A percentile compares a stretch with the other conserved stretches of the same genome.
These are phyloP conservation scores for Tilletiaria anomala DNA, from an alignment of 1,284 basidiomycete species.

Conservation along the genomic window DNA sequence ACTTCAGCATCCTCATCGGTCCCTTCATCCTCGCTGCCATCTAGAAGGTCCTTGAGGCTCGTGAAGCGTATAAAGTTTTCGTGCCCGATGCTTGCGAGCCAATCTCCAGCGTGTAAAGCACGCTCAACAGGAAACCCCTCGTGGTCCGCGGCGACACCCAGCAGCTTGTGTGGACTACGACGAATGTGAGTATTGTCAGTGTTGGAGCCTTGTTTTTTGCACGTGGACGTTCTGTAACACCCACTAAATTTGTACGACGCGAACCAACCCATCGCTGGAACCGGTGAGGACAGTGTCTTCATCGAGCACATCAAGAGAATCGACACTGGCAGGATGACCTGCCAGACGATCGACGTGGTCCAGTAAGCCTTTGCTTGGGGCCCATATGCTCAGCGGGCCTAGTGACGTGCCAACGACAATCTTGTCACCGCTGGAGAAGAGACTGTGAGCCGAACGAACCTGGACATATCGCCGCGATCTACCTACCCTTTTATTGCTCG, in stretches of 20 bases:
- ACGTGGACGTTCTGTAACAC: too few relatives aligned
- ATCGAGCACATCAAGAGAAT: conserved; percentile 49
- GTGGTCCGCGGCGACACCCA: conserved; percentile 79
- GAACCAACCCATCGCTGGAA: conserved; percentile 77
- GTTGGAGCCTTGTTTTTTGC: too few relatives aligned
- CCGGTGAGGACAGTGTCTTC: conserved; percentile 68
- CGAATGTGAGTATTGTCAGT: too few relatives aligned
- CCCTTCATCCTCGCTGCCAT: conserved; percentile 32
- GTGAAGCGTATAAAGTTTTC: conserved; percentile 74
- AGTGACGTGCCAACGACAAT: conserved; percentile 76
- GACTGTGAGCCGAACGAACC: background rate
- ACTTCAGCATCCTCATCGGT: conserved; percentile 17
- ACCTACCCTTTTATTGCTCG: conserved; percentile 63
- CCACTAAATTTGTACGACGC: conserved; percentile 65
- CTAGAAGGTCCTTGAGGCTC: conserved; percentile 56
- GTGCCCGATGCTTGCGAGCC: conserved; percentile 86
- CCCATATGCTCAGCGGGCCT: conserved; percentile 81
- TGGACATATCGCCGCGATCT: too few relatives aligned
- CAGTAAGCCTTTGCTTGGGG: conserved; percentile 67
- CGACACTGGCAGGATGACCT: conserved; percentile 56
- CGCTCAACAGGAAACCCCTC: conserved; percentile 63
- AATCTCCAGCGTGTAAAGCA: conserved; percentile 55
- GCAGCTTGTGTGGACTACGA: conserved; percentile 63
- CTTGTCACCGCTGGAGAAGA: conserved; percentile 52
- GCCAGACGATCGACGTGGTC: conserved; percentile 88